Evolutionary conservation across 73 alveolate species (phyloP), one percentile per base, ranked within the genome.

Genomic region (Paramecium bursaria): DNA sequence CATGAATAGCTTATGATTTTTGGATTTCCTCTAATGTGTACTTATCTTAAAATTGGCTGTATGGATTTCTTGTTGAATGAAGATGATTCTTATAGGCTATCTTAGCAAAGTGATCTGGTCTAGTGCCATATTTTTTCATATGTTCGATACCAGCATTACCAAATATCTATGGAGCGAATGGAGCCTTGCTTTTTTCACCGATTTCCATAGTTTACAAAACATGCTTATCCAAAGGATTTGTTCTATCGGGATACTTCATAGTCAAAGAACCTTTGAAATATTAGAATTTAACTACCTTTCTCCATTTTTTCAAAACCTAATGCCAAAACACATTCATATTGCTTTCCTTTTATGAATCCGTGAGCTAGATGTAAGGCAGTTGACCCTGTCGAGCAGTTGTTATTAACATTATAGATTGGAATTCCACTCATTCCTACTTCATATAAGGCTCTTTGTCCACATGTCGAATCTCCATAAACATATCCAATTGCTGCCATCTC

Each of bases 101-200:
- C 88, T 88, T 86, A 9, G 93, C 95, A 52, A 93, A 88, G 26
- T 93, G 95, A 88, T 91, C 95, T 67, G 90, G 88, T 44, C 87
- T 91, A 21, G 98, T 86, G 17, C 95, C 95, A 60, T 77, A 93
- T 86, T 88, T 91, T 80, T 93, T 91, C 95, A 91, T 91, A 61
- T 93, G 98, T 77, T 93, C 98, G 5, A 50, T 48, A 14, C 96
- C 98, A 10, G 98, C 98, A 86, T 93, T 93, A 1, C 98, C 98
- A 52, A 93, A 93, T 2, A 93, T 48, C 61, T 88, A 74, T 1
- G 96, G 96, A 42, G 96, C 96, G 46, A 91, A 85, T 11, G 98
- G 98, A 17, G 92, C 90, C 25, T 79, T 74, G 22, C 92, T 67
- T 85, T 67, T 74, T 23, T 91, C 93, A 50, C 88, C 73, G 73